Conservation (phyloP, 2,329 filamentous ascomycete species). For the Sordariomycetes sp. region DNA sequence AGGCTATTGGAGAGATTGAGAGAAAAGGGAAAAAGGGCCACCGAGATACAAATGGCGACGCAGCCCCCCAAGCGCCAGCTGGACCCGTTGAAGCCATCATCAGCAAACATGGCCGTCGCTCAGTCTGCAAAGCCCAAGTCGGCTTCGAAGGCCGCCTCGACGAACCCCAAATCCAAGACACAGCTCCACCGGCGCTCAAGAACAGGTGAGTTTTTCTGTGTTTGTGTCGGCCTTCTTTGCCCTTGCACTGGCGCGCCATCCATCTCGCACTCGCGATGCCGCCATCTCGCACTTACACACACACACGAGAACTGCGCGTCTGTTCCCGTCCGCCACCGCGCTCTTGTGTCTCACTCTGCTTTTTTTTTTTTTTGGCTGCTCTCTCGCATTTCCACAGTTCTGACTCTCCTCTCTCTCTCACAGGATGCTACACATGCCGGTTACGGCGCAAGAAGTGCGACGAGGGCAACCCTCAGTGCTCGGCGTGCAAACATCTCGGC, state of each 20-base stretch:
- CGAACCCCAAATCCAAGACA: conserved; percentile 51
- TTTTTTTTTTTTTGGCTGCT: conserved; percentile 5
- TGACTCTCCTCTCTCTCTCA: conserved; percentile 2
- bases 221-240: background rate
- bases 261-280: conserved; percentile 8
- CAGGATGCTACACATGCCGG: conserved; percentile 60
- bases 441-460: conserved; percentile 60
- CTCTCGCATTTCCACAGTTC: background rate
- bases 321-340: background rate
- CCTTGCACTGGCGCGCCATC: too few relatives aligned
- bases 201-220: conserved; percentile 54
- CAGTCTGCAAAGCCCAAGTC: conserved; percentile 48
- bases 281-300: conserved; percentile 21
- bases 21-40: conserved; percentile 7
- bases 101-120: conserved; percentile 52
- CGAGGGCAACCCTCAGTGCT: conserved; percentile 51
- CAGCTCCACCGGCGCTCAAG: conserved; percentile 92
- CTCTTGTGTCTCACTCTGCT: background rate
- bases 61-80: conserved; percentile 50
- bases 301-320: conserved; percentile 6
- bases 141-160: conserved; percentile 39
- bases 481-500: conserved; percentile 62
- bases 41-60: conserved; percentile 56
- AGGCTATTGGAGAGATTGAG: background rate
- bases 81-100: conserved; percentile 20